Percentiles rank a stretch among this genome's conserved stretches.
phyloP scores from a whole-genome alignment of 257 asterid genomes.

The Forsythia viridissima region DNA sequence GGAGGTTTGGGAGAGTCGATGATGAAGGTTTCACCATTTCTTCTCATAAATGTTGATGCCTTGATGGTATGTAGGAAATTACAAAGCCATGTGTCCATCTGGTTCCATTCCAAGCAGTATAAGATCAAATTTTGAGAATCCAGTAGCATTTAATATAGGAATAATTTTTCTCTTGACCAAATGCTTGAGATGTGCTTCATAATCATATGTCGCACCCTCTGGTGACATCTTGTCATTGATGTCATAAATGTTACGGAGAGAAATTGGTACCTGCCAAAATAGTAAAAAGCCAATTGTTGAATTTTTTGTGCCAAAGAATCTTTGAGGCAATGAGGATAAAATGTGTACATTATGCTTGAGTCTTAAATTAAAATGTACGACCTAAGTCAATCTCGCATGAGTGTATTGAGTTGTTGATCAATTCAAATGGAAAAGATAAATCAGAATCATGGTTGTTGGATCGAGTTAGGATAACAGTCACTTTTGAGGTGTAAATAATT shows the following conservation, averaged over 20 bases:
- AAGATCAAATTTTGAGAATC: slow-evolving; percentile 65
- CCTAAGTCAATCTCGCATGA: no score
- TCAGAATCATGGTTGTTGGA: no score
- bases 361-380: no score
- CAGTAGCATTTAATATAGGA: slow-evolving; percentile 20
- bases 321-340: no score
- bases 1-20: slow-evolving; percentile 78
- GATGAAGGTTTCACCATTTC: slow-evolving; percentile 65
- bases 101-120: slow-evolving; percentile 77
- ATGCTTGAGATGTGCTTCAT: slow-evolving; percentile 27
- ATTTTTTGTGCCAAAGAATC: no score
- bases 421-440: no score
- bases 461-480: no score
- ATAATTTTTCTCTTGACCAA: slow-evolving; percentile 24
- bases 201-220: slow-evolving; percentile 36
- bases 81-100: slow-evolving; percentile 67
- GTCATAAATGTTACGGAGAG: slow-evolving; percentile 22
- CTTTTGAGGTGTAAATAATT: no score
- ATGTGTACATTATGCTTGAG: no score
- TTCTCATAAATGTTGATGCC: slow-evolving; percentile 25
- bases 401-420: no score
- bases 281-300: background rate
- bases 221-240: slow-evolving; percentile 38
- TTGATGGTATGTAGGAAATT: slow-evolving; percentile 58
- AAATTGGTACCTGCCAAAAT: slow-evolving; percentile 31